These are phyloP conservation scores for Tripterygium wilfordii DNA, from an alignment of 177 flowering plant genomes.

Conservation along the genomic window DNA sequence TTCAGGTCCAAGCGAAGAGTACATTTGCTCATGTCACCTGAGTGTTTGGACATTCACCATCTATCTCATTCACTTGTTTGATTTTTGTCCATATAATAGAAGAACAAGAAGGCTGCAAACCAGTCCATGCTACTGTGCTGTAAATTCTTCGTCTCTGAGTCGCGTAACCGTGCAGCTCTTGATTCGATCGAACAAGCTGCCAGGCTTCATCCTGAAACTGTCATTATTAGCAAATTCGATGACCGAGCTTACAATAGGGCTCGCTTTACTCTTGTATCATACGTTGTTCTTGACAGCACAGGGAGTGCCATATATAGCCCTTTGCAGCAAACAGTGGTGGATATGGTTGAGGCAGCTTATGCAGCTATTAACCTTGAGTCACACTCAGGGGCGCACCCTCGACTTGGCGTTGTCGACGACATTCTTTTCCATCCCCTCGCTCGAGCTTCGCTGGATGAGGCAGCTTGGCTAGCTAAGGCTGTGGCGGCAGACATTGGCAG, in stretches of 20 bases:
- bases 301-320: slow-evolving; percentile 46
- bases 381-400: slow-evolving; percentile 66
- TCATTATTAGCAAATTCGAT: slow-evolving; percentile 51
- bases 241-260: slow-evolving; percentile 54
- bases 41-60: background rate
- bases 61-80: background rate
- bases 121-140: slow-evolving; percentile 52
- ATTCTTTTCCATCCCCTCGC: slow-evolving; percentile 64
- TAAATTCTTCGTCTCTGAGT: slow-evolving; percentile 64
- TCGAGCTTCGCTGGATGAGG: slow-evolving; percentile 57
- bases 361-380: slow-evolving; percentile 45
- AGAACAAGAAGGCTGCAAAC: slow-evolving; percentile 26
- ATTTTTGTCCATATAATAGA: slow-evolving; percentile 3
- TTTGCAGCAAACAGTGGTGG: slow-evolving; percentile 46
- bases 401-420: slow-evolving; percentile 74
- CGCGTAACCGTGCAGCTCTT: slow-evolving; percentile 44
- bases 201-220: slow-evolving; percentile 31
- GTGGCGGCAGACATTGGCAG: slow-evolving; percentile 55
- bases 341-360: slow-evolving; percentile 61
- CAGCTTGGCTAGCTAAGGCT: slow-evolving; percentile 65
- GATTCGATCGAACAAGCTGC: slow-evolving; percentile 59
- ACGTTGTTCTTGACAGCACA: slow-evolving; percentile 34
- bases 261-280: slow-evolving; percentile 54
- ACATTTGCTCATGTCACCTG: background rate
- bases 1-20: too few species aligned